Base-by-base conservation (phyloP, 2,329 filamentous ascomycete genomes). In the Fusarium sp. region DNA sequence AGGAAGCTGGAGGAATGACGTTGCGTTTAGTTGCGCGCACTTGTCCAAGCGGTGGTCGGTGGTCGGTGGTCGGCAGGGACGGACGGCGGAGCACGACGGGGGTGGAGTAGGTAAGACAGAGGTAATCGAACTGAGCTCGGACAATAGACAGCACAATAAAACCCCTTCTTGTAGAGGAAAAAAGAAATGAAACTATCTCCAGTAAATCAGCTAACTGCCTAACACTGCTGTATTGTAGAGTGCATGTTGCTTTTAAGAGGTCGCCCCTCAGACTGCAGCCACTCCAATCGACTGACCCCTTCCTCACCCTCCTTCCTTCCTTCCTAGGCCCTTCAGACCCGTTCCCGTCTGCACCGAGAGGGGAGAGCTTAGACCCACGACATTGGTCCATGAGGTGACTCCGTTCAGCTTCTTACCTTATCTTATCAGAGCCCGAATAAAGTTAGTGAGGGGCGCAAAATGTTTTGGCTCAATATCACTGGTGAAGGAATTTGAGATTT, bases 361-460 rank as follows among this genome's bases (percentile, higher is more conserved):
- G 40, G 46, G 65, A 56, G 69, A 63, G 56, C 57, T 40, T 48
- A 48, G 43, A 42, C 48, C 45, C 30, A 46, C 26, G 26, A 42
- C 47, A 70, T 70, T 73, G 68, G 72, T 24, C 40, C 40, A n/a
- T n/a, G n/a, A n/a, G n/a, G n/a, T 28, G 26, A 28, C 21, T 57
- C 56, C 17, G 5, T 34, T 64, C 71, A 56, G 54, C 48, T 73
- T 4, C 40, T 61, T 67, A 73, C 74, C 71, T 69, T 68, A 73
- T 75, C 71, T 69, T 66, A 59, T 69, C 69, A 46, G 19, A 11
- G 24, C 60, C 23, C 42, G 23, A 67, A 69, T 64, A 45, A 45
- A 40, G 36, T 61, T 82, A 82, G 79, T 77, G 80, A 78, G 80
- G 80, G 80, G 79, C 77, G 68, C 68, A 77, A 77, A 80, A 79